Conservation (phyloP, 441 rosid genomes). For the Mallotus japonicus region DNA sequence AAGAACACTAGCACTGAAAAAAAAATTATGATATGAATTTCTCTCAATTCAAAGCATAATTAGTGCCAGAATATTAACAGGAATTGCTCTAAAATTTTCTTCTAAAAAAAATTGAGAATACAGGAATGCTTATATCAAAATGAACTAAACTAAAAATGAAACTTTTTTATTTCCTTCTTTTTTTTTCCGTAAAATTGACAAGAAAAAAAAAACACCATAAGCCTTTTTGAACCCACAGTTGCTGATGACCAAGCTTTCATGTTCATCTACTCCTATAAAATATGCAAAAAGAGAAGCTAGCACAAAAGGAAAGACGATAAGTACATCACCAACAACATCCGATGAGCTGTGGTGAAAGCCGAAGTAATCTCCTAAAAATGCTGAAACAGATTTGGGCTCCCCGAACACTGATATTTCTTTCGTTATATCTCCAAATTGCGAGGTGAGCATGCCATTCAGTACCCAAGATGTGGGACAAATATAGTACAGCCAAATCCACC, state of each 20-base stretch:
- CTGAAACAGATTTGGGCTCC: constrained; percentile 39
- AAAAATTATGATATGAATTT: too few relatives aligned
- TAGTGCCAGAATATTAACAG: neutral
- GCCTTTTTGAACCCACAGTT: too few relatives aligned
- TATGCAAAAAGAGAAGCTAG: constrained; percentile 56
- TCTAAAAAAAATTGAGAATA: neutral
- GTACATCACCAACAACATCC: constrained; percentile 36
- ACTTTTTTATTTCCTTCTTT: constrained; percentile 30
- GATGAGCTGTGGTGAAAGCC: constrained; percentile 39
- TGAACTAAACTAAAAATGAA: constrained; percentile 26
- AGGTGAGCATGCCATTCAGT: constrained; percentile 52
- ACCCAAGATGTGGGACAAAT: constrained; percentile 65
- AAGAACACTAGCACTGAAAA: too few relatives aligned
- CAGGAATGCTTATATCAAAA: constrained; percentile 16
- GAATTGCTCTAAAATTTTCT: neutral
- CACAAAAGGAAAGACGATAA: constrained; percentile 42
- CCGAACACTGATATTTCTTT: constrained; percentile 47
- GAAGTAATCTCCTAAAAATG: constrained; percentile 48
- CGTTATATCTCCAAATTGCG: constrained; percentile 54
- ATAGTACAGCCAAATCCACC: constrained; percentile 75
- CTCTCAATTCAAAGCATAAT: neutral
- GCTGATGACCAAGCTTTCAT: too few relatives aligned
- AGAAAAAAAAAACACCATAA: constrained; percentile 38
- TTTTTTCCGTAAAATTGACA: constrained; percentile 40
- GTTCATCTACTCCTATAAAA: constrained; percentile 44